A percentile compares a stretch with the other conserved stretches of the same genome.
Conservation (phyloP, 371 early-diverging fungal species). For the Syncephalastrum racemosum region DNA sequence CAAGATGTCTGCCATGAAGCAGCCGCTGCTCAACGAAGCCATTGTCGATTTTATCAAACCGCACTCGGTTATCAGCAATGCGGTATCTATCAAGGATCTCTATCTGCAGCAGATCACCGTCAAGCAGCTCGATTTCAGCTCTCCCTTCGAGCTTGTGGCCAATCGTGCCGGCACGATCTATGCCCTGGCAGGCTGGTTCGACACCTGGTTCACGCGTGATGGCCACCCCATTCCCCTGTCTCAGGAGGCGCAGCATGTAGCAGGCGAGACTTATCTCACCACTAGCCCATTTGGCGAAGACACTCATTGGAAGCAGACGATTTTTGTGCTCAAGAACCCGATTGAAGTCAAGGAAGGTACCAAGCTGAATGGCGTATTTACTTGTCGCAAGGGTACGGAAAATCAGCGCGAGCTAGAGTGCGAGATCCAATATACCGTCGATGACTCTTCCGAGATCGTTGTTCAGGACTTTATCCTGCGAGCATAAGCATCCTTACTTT, state of each 20-base stretch:
- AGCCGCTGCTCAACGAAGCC: conserved; percentile 56
- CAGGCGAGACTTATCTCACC: conserved; percentile 53
- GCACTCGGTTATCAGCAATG: conserved; percentile 66
- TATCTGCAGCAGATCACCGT: conserved; percentile 59
- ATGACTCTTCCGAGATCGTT: conserved; percentile 18
- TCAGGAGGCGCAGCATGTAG: conserved; percentile 31
- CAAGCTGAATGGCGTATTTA: conserved; percentile 53
- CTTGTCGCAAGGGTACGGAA: conserved; percentile 51
- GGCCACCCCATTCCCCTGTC: conserved; percentile 48
- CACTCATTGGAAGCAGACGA: conserved; percentile 75
- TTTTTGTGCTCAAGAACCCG: conserved; percentile 54
- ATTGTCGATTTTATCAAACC: conserved; percentile 68
- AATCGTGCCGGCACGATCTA: conserved; percentile 63
- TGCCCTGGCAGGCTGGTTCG: conserved; percentile 85
- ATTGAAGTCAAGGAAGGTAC: conserved; percentile 45
- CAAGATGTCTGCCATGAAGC: conserved; percentile 83
- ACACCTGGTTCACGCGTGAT: conserved; percentile 79
- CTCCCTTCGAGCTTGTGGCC: conserved; percentile 61
- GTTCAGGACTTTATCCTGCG: conserved; percentile 33
- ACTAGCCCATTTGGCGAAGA: conserved; percentile 71
- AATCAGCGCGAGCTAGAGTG: conserved; percentile 66
- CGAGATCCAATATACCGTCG: conserved; percentile 50
- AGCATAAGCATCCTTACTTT: conserved; percentile 10
- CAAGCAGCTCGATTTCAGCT: conserved; percentile 51
- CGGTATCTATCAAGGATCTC: conserved; percentile 70